phyloP scores from a whole-genome alignment of 441 rosid genomes.

The Mallotus repandus region DNA sequence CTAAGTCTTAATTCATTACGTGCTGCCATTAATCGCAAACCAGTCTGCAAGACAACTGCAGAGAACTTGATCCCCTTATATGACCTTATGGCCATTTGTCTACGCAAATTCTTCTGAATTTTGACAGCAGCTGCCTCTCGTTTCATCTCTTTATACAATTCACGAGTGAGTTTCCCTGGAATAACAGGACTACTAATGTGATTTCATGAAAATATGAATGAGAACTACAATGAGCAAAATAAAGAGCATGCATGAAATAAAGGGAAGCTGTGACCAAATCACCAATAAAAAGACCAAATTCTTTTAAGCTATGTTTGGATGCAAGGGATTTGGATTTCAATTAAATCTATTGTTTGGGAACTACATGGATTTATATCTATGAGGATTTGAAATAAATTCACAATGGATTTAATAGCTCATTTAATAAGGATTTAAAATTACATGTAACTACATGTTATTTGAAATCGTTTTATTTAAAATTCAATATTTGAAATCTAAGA shows the following conservation, averaged over 20 bases:
- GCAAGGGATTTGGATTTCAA: too few species aligned
- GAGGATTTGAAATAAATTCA: too few species aligned
- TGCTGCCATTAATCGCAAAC: slow-evolving; percentile 59
- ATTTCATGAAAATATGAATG: neutral
- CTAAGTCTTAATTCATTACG: slow-evolving; percentile 42
- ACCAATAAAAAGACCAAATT: neutral
- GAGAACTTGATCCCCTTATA: slow-evolving; percentile 47
- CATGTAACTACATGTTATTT: too few species aligned
- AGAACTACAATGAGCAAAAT: slow-evolving; percentile 9
- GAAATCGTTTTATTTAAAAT: too few species aligned
- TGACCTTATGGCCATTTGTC: slow-evolving; percentile 54
- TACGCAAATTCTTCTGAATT: slow-evolving; percentile 75
- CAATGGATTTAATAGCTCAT: too few species aligned
- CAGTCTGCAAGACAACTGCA: slow-evolving; percentile 68
- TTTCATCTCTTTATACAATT: slow-evolving; percentile 40
- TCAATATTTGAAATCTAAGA: too few species aligned
- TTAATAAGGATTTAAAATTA: too few species aligned
- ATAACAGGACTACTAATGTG: slow-evolving; percentile 25
- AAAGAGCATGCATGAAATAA: slow-evolving; percentile 4
- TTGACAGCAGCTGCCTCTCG: slow-evolving; percentile 65
- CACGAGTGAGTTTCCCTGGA: slow-evolving; percentile 56
- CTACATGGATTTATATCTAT: too few species aligned
- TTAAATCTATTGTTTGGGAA: too few species aligned
- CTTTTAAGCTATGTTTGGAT: neutral
- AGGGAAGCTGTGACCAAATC: slow-evolving; percentile 13